Conservation (phyloP, 2,329 filamentous ascomycete genomes). For the Paecilomyces formosus region DNA sequence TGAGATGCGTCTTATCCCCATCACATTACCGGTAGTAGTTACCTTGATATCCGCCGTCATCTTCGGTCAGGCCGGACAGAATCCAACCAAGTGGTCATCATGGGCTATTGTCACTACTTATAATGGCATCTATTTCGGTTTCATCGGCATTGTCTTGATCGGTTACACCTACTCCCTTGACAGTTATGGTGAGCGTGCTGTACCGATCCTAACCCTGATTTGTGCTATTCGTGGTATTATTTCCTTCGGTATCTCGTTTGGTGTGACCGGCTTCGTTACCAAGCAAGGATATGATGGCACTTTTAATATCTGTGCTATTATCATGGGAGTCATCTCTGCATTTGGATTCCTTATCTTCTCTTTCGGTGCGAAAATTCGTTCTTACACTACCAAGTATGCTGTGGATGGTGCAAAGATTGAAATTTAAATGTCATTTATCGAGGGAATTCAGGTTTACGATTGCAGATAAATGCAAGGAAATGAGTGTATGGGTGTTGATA, state of each 20-base stretch:
- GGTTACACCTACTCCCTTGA: conserved; percentile 40
- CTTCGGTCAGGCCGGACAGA: conserved; percentile 29
- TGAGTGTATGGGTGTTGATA: no score
- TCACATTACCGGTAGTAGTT: conserved; percentile 29
- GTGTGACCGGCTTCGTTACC: conserved; percentile 20
- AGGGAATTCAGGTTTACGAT: no score
- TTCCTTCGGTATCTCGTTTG: conserved; percentile 37
- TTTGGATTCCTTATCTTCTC: no score
- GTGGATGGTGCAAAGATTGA: no score
- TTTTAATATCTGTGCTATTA: no score
- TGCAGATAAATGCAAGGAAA: no score
- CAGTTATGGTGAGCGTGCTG: conserved; percentile 35
- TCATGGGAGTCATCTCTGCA: no score
- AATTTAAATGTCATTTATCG: no score
- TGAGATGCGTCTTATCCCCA: conserved; percentile 29
- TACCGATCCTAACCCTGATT: conserved; percentile 39
- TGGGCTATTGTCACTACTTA: no score
- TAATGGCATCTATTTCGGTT: no score
- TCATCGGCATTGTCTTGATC: conserved; percentile 35
- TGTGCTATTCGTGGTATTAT: conserved; percentile 41
- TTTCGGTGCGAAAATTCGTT: no score
- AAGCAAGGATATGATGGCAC: conserved; percentile 24
- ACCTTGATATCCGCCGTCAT: conserved; percentile 31
- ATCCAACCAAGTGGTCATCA: conserved; percentile 25
- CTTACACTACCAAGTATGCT: no score